Base-by-base conservation (phyloP, 768 basidiomycete species). In the Serpula lacrymans region DNA sequence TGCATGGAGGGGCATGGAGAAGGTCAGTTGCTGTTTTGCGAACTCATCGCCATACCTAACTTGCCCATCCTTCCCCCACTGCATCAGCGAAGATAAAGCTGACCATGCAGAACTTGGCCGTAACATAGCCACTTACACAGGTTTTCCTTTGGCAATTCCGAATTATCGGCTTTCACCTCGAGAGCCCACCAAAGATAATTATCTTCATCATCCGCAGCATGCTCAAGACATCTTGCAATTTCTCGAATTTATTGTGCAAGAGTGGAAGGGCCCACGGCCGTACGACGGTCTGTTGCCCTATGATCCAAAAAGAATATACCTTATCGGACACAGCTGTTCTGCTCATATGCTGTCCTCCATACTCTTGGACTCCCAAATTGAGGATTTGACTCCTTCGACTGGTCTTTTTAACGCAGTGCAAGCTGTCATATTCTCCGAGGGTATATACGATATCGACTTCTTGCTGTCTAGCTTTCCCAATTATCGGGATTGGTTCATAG, bases 1-100 rank as follows among this genome's bases (percentile, higher is more conserved):
- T 90, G 21, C 89, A 89, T 50, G 89, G 89, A 22, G 89, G 89
- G 24, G 89, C 88, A 17, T 92, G 89, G 89, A 68, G 78, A 52
- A 59, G 78, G 88, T 88, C 55, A 68, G 83, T 55, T 36, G 2
- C 41, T 37, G 45, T 34, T 27, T 23, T 13, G 13, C 39, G 23
- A 22, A 41, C 36, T 44, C 7, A 9, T 27, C 23, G 45, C 34
- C 21, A 18, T 30, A 17, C 21, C 17, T 43, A 37, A 44, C 25
- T n/a, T n/a, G n/a, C 30, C 34, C 35, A 33, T 41, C 32, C 23
- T n/a, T 24, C 26, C 44, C 29, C 25, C 42, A 45, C 30, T 45
- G 20, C 30, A 37, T 16, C 57, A 88, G 86, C 32, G 87, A 86
- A 49, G 86, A 88, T 65, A 91, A 91, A 63, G 54, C 58, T 3